These are phyloP conservation scores for Plantago major DNA, from an alignment of 257 asterid species.

Conservation along the genomic window DNA sequence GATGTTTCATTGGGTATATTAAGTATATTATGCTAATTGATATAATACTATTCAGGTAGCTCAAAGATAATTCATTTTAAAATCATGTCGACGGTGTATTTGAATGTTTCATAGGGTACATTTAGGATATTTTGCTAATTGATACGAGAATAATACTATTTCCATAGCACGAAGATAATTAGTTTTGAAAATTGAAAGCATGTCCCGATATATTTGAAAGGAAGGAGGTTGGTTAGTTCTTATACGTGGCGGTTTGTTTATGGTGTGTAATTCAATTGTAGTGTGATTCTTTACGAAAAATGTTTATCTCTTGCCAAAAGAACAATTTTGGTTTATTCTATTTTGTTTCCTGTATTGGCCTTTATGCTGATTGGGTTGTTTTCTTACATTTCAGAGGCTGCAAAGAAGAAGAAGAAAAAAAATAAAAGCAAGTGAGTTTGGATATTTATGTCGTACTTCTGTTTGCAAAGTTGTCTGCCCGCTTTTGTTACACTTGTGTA, in stretches of 20 bases:
- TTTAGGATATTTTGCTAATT: neutral
- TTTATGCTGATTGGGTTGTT: conserved; percentile 17
- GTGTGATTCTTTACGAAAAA: neutral
- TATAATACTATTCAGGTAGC: too few relatives aligned
- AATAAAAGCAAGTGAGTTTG: conserved; percentile 82
- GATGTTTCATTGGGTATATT: too few relatives aligned
- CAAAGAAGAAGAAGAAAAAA: conserved; percentile 94
- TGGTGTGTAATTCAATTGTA: conserved; percentile 1
- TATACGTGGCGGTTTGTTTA: neutral
- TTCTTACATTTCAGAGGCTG: conserved; percentile 52
- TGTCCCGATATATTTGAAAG: neutral
- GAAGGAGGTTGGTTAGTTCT: neutral
- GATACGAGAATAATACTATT: neutral
- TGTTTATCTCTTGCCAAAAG: neutral
- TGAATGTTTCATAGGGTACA: neutral
- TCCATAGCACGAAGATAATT: neutral
- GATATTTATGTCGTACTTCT: conserved; percentile 9
- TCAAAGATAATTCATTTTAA: too few relatives aligned
- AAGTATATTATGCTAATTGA: too few relatives aligned
- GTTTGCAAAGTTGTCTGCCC: neutral
- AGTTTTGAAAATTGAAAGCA: neutral
- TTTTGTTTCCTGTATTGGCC: conserved; percentile 1
- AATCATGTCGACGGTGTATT: neutral
- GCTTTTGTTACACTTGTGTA: too few relatives aligned
- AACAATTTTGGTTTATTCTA: conserved; percentile 1